Base-by-base conservation (phyloP, 2,329 filamentous ascomycete genomes). In the Xylariaceae sp. region DNA sequence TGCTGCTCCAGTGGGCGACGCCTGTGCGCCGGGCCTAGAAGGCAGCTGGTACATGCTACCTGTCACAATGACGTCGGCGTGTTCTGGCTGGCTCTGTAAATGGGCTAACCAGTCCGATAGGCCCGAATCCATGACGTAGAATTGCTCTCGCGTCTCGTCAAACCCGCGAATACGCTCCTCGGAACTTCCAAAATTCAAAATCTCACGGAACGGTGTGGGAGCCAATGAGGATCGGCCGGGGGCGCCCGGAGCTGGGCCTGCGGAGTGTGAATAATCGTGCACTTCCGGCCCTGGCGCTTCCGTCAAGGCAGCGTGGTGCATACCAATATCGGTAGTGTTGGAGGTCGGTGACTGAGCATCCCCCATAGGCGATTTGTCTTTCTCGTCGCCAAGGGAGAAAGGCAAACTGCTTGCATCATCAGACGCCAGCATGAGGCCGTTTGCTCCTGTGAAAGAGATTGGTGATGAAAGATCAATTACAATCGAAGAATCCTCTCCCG, bases 131-230 rank as follows among this genome's bases (percentile, higher is more conserved):
- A 87, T 83, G 9, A 73, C 70, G 0, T 87, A 85, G 68, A 91
- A 90, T 45, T 87, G 80, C 12, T 81, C 74, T 44, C 89, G 81
- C 0, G 88, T 87, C 55, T 86, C 81, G 55, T 89, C 81, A 68
- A 88, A 95, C 11, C 84, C 85, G 43, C 79, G 75, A 56, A 94
- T 88, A 26, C 91, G 84, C 61, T 94, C 85, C 11, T 77, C 70
- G 0, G 84, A 71, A 1, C 80, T 82, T 12, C 80, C 77, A 48
- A 94, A 77, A 6, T 81, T 83, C 64, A 90, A 77, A 57, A 96
- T 95, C 55, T 95, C 87, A 49, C 85, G 82, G 71, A 95, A 91
- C 1, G 80, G 75, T 60, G 80, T 55, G 6, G 56, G 56, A 3
- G 46, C 11, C 32, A 42, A 2, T 19, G 50, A 45, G 2, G 55